These are phyloP conservation scores for Beverwykella pulmonaria DNA, from an alignment of 495 filamentous ascomycete genomes.

Conservation along the genomic window DNA sequence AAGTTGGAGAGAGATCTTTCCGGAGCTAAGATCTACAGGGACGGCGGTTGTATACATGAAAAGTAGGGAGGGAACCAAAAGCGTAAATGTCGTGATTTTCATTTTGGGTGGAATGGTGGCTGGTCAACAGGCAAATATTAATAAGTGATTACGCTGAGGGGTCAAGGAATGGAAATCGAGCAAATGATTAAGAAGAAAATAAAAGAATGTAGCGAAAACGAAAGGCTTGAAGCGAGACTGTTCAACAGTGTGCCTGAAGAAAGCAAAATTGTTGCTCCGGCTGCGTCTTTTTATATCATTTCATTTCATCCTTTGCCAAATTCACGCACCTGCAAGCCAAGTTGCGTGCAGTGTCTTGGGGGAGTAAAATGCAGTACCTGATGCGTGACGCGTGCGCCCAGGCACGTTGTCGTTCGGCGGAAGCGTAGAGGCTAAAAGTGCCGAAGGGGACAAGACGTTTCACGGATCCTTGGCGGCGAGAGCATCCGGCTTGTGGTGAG, in stretches of 20 bases:
- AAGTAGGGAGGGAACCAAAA: background rate
- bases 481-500: constrained; percentile 5
- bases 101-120: constrained; percentile 8
- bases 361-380: constrained; percentile 5
- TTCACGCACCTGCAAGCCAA: background rate
- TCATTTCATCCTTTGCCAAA: background rate
- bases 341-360: background rate
- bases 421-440: background rate
- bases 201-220: background rate
- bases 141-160: too few relatives aligned
- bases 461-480: constrained; percentile 14
- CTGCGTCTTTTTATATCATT: background rate
- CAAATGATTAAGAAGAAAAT: background rate
- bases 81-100: constrained; percentile 19
- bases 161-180: background rate
- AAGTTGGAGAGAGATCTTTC: constrained; percentile 6
- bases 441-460: constrained; percentile 3
- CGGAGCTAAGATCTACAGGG: constrained; percentile 16
- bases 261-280: background rate
- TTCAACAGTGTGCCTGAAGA: constrained; percentile 20
- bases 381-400: constrained; percentile 8
- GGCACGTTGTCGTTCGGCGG: constrained; percentile 3
- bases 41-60: background rate
- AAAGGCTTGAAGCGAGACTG: constrained; percentile 11
- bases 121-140: background rate